Base-by-base conservation (phyloP, 305 asterid species). In the Striga hermonthica region DNA sequence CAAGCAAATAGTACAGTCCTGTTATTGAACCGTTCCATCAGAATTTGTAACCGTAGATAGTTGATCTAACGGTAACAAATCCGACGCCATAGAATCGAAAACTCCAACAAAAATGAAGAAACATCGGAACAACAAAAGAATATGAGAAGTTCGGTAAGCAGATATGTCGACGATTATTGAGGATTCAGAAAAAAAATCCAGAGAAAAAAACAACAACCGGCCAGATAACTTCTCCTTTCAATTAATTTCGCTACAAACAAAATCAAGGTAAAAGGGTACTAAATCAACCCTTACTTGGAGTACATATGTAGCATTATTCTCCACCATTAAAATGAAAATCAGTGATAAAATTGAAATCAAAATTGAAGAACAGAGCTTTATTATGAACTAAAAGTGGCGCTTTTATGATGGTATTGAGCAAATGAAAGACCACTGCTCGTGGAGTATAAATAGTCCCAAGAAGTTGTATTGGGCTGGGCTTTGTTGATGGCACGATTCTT, bases 121-220 rank as follows among this genome's bases (percentile, higher is more conserved):
- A 22, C 31, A 22, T 22, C 1, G 4, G 3, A 39, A 37, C 3
- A 39, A 37, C 8, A 35, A 37, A 14, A 7, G 7, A 65, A 72
- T 75, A 62, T 75, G 48, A 79, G 82, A 76, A 82, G 49, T 73
- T 82, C 81, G 80, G 83, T 79, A 82, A 79, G 87, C 84, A 82
- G 84, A 82, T 77, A 65, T 45, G 80, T 78, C 76, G 75, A 77
- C 28, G 57, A 52, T 16, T 52, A 52, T 16, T 52, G 52, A 40
- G 45, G 45, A 40, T 40, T 9, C 45, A 40, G 45, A 40, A 9
- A 22, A 22, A 22, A 22, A 22, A 22, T 22, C 31, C 31, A 1
- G 2, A 22, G 31, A 22, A 45, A 59, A 13, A 36, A 43, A 65
- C 78, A 71, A 77, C 83, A 77, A 77, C 80, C 79, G 74, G 80